Base-by-base conservation (phyloP, 257 asterid genomes). In the Fraxinus anomala region DNA sequence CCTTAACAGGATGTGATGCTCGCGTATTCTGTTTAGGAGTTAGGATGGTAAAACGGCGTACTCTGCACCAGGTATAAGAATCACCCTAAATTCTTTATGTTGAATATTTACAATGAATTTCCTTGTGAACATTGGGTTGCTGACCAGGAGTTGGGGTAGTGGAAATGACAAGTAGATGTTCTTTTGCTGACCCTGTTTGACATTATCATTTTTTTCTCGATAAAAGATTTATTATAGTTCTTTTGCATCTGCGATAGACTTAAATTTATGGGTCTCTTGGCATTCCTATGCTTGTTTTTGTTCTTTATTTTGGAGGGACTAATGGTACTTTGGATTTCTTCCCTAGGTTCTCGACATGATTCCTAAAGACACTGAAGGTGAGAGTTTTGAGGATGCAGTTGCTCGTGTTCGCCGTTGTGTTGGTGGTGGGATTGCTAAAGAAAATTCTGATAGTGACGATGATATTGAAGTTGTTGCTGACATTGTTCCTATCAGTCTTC, bases 391-490 rank as follows among this genome's bases (percentile, higher is more conserved):
- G 77, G 98, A 96, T 76, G 97, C 99, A 37, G 83, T 96, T 75
- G 87, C 92, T 82, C 98, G 99, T 63, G 92, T 89, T 72, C 83
- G 87, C 74, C 77, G 89, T 78, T 89, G 92, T 85, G 91, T 87
- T 85, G 91, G 86, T 83, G 97, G 98, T 84, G 98, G 98, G 70
- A 70, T 90, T 63, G 83, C 88, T 69, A 88, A 92, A 51, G 97
- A 93, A 88, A 90, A 91, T 87, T 97, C 98, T 88, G 99, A 96
- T 70, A 89, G 97, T 69, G 98, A 96, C 88, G 89, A 96, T 78
- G 99, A 96, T 83, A 82, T 96, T 85, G 99, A 96, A 93, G 97
- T 96, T 74, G 96, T 96, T 85, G 95, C 99, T 82, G 99, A 93
- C 78, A 92, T 49, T 78, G 88, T 93, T 76, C 91, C 98, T 77